These are phyloP conservation scores for Voacanga thouarsii DNA, from an alignment of 257 asterid species.

Conservation along the genomic window DNA sequence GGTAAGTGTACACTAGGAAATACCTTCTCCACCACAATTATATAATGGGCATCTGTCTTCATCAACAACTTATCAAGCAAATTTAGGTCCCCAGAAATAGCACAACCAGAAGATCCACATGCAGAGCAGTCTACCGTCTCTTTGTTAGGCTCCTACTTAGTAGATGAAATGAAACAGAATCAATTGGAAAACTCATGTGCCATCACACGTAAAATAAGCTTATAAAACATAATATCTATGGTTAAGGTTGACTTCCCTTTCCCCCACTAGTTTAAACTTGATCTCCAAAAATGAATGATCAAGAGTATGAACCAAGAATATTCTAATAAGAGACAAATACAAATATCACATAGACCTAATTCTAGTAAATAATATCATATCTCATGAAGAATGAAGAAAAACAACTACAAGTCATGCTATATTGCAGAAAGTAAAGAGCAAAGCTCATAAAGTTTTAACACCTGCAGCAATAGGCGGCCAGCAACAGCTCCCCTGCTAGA, in stretches of 20 bases:
- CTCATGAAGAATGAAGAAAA: neutral
- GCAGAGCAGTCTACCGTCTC: slow-evolving; percentile 69
- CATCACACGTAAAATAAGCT: neutral
- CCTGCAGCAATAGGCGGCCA: slow-evolving; percentile 88
- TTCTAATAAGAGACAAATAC: neutral
- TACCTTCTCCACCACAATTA: slow-evolving; percentile 92
- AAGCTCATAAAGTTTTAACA: slow-evolving; percentile 13
- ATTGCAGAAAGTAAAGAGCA: neutral
- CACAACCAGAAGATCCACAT: slow-evolving; percentile 89
- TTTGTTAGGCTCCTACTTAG: slow-evolving; percentile 69
- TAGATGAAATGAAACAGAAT: slow-evolving; percentile 3
- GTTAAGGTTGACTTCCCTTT: neutral
- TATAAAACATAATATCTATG: neutral
- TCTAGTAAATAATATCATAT: no score
- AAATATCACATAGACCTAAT: neutral
- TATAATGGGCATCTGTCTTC: slow-evolving; percentile 84
- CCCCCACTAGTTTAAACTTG: neutral
- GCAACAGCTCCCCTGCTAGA: slow-evolving; percentile 84
- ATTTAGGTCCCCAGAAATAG: slow-evolving; percentile 80
- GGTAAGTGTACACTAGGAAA: slow-evolving; percentile 1
- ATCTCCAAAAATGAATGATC: neutral
- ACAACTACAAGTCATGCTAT: neutral
- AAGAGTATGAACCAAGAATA: neutral
- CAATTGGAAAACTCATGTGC: neutral
- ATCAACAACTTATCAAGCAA: slow-evolving; percentile 53